Conservation (phyloP, 1,139 yeast genomes). For the Scheffersomyces segobiensis region DNA sequence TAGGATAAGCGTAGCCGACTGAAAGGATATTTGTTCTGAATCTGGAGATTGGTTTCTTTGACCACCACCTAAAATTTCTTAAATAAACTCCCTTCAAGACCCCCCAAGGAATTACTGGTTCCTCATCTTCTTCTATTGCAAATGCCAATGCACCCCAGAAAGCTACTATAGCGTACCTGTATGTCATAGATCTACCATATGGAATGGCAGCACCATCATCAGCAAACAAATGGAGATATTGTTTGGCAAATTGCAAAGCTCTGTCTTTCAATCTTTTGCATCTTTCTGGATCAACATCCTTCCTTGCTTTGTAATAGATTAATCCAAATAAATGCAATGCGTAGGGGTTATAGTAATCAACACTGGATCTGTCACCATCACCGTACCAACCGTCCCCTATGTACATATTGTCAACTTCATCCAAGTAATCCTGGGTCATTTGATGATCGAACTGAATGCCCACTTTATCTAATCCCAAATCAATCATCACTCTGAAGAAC, state of each 20-base stretch:
- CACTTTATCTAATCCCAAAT: slow-evolving; percentile 21
- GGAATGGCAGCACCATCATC: slow-evolving; percentile 57
- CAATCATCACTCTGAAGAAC: slow-evolving; percentile 25
- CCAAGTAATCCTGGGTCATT: slow-evolving; percentile 13
- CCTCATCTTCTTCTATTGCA: slow-evolving; percentile 12
- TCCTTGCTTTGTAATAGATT: slow-evolving; percentile 13
- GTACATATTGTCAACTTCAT: slow-evolving; percentile 20
- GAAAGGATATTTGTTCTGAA: slow-evolving; percentile 18
- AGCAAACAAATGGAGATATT: slow-evolving; percentile 20
- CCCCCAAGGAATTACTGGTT: slow-evolving; percentile 16
- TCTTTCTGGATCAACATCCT: slow-evolving; percentile 14
- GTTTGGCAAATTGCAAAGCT: slow-evolving; percentile 17
- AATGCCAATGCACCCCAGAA: slow-evolving; percentile 28
- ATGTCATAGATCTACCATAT: slow-evolving; percentile 58
- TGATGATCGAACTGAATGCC: slow-evolving; percentile 15
- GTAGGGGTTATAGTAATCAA: slow-evolving; percentile 28
- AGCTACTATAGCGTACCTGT: slow-evolving; percentile 23
- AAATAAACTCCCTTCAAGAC: slow-evolving; percentile 22
- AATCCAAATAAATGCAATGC: slow-evolving; percentile 28
- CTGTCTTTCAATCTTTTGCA: slow-evolving; percentile 14
- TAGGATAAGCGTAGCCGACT: slow-evolving; percentile 27
- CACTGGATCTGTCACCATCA: slow-evolving; percentile 21
- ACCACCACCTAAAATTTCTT: slow-evolving; percentile 27
- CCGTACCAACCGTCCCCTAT: slow-evolving; percentile 29
- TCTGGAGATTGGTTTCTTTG: slow-evolving; percentile 19